Evolutionary conservation across 495 filamentous ascomycete genomes (phyloP).

Genomic region (Lentithecium fluviatile): DNA sequence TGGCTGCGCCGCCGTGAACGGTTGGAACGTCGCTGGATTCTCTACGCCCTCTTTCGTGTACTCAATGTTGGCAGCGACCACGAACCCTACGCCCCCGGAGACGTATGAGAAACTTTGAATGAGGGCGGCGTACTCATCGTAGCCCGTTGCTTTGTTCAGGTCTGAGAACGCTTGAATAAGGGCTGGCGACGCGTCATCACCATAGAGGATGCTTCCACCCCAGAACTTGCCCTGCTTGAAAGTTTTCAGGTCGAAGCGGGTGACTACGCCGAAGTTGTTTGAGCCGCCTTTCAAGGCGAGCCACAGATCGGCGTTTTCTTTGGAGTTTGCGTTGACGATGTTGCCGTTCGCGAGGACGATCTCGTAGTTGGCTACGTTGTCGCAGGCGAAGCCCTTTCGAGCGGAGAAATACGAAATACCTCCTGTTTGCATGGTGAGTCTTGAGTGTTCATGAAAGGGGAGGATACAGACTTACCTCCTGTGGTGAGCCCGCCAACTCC

Average conservation of each 20-base stretch:
- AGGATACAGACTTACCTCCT: constrained; percentile 7
- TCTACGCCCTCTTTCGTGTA: not conserved
- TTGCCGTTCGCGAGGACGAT: constrained; percentile 57
- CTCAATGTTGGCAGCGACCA: constrained; percentile 4
- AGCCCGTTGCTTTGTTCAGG: constrained; percentile 29
- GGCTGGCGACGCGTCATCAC: not conserved
- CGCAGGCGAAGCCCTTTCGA: constrained; percentile 55
- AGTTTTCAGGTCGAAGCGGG: constrained; percentile 23
- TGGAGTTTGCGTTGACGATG: constrained; percentile 50
- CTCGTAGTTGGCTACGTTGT: constrained; percentile 45
- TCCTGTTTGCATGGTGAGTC: constrained; percentile 40
- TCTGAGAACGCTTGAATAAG: not conserved
- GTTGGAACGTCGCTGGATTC: no score
- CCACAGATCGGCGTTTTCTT: constrained; percentile 46
- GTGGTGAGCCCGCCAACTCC: constrained; percentile 41
- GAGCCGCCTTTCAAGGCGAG: constrained; percentile 49
- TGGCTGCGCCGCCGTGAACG: no score
- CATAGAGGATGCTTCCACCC: constrained; percentile 2
- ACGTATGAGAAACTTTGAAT: not conserved
- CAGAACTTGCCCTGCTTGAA: constrained; percentile 9
- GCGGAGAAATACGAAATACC: constrained; percentile 33
- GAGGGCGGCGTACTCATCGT: constrained; percentile 34
- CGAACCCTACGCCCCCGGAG: not conserved
- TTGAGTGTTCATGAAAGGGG: constrained; percentile 52
- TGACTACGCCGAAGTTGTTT: constrained; percentile 50